A percentile compares a stretch with the other conserved stretches of the same genome.
phyloP scores from a whole-genome alignment of 2,329 filamentous ascomycete species.

The Pseudogymnoascus sp. region DNA sequence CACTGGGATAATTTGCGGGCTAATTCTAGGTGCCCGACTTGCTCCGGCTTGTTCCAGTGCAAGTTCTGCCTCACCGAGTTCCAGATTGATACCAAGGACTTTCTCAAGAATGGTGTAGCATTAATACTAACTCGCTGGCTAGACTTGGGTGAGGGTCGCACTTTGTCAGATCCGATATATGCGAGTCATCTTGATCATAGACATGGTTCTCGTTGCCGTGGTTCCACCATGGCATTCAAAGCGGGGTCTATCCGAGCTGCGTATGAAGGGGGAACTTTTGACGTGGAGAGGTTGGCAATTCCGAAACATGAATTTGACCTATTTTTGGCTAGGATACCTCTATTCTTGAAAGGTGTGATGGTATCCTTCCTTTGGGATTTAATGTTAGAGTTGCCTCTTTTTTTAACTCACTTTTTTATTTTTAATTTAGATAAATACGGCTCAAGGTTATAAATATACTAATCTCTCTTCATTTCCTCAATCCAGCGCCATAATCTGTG shows the following conservation, averaged over 20 bases:
- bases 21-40: neutral
- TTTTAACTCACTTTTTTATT: too few species aligned
- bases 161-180: neutral
- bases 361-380: too few species aligned
- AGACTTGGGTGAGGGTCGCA: neutral
- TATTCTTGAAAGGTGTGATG: too few species aligned
- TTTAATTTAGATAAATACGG: too few species aligned
- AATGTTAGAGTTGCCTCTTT: too few species aligned
- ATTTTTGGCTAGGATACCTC: too few species aligned
- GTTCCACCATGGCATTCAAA: too few species aligned
- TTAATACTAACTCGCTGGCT: neutral
- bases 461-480: neutral
- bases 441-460: too few species aligned
- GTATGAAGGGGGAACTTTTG: neutral
- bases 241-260: neutral
- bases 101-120: neutral
- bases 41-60: neutral
- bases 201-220: too few species aligned
- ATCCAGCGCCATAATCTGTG: conserved; percentile 11
- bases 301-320: too few species aligned
- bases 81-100: neutral
- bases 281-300: too few species aligned
- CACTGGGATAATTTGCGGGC: neutral
- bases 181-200: too few species aligned
- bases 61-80: neutral